These are phyloP conservation scores for Morella rubra DNA, from an alignment of 306 rosid genomes.

Conservation along the genomic window DNA sequence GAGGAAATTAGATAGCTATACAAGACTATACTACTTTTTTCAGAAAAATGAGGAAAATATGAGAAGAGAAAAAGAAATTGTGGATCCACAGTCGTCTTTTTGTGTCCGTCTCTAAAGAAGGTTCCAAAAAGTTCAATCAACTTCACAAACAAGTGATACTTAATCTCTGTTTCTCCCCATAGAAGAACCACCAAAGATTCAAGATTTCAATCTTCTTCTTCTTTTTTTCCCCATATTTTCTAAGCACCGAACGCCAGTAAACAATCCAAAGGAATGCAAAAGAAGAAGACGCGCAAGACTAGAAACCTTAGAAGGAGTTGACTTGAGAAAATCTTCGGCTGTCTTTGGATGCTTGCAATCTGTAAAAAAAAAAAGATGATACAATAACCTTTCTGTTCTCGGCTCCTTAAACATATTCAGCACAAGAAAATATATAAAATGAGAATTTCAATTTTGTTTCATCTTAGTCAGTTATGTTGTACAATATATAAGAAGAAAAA, in stretches of 20 bases:
- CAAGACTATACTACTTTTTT: not conserved
- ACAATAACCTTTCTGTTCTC: not conserved
- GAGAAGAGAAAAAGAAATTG: not conserved
- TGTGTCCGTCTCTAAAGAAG: not conserved
- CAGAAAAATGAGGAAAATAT: not conserved
- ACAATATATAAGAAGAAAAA: not conserved
- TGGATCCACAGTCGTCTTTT: not conserved
- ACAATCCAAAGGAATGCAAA: constrained; percentile 9
- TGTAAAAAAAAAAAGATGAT: constrained; percentile 33
- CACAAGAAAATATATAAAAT: not conserved
- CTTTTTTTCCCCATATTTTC: constrained; percentile 7
- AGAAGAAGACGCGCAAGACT: constrained; percentile 3
- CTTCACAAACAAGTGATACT: constrained; percentile 16
- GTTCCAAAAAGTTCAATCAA: not conserved
- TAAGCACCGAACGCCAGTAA: constrained; percentile 16
- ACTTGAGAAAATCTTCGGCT: constrained; percentile 72
- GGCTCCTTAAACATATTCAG: not conserved
- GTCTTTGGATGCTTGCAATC: constrained; percentile 92
- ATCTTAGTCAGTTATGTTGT: not conserved
- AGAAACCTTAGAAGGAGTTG: constrained; percentile 76
- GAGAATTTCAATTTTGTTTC: not conserved
- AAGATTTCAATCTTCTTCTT: constrained; percentile 24
- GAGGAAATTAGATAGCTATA: not conserved
- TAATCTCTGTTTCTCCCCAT: not conserved
- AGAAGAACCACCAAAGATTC: constrained; percentile 9